phyloP scores from a whole-genome alignment of 179 eudicot genomes.

The Monotropa hypopitys region DNA sequence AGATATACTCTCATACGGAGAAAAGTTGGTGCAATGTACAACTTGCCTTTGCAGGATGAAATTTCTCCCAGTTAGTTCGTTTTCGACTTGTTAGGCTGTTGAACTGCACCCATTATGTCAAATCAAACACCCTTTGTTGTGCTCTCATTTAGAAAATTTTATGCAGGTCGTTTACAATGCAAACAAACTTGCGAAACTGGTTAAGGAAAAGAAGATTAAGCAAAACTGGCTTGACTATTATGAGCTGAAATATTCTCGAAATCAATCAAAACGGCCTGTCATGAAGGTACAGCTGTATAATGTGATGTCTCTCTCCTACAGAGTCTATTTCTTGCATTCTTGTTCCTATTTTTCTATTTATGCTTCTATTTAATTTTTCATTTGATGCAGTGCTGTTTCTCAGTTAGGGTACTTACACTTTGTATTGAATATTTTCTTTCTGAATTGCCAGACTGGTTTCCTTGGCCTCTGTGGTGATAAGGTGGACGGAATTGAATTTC shows the following conservation, averaged over 20 bases:
- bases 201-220: constrained; percentile 67
- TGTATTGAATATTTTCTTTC: constrained; percentile 7
- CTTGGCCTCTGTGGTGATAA: constrained; percentile 65
- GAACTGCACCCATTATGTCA: neutral
- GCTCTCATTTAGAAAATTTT: constrained; percentile 6
- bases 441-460: constrained; percentile 56
- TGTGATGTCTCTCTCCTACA: neutral
- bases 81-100: neutral
- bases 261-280: constrained; percentile 51
- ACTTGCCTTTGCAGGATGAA: neutral
- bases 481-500: constrained; percentile 73
- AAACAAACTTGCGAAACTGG: constrained; percentile 79
- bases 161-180: constrained; percentile 83
- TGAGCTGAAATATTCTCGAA: constrained; percentile 58
- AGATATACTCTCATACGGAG: neutral
- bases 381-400: neutral
- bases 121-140: neutral
- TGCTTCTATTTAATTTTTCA: neutral
- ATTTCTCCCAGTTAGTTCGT: neutral
- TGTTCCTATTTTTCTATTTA: neutral
- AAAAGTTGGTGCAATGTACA: neutral
- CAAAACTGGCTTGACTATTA: constrained; percentile 93
- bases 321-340: neutral
- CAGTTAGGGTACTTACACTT: constrained; percentile 6
- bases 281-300: constrained; percentile 44